Conservation (phyloP, 148 eudicot genomes). For the Polygonum maritimum region DNA sequence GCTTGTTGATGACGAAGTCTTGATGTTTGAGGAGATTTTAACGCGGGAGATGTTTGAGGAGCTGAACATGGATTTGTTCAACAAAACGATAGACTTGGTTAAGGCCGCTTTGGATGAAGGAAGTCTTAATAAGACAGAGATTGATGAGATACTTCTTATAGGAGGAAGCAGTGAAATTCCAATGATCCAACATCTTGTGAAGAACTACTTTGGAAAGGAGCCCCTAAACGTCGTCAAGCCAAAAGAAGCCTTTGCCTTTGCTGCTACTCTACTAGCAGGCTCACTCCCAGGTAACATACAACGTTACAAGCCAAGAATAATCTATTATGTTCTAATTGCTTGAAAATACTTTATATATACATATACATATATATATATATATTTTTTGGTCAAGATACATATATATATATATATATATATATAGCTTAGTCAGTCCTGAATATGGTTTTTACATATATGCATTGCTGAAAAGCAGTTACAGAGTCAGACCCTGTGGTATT, state of each 20-base stretch:
- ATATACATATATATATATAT: too few relatives aligned
- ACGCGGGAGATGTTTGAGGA: background rate
- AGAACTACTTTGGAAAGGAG: background rate
- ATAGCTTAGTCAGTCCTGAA: too few relatives aligned
- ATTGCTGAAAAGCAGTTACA: too few relatives aligned
- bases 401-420: too few relatives aligned
- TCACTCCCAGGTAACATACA: too few relatives aligned
- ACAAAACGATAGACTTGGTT: background rate
- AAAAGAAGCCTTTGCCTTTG: background rate
- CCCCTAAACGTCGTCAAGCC: background rate
- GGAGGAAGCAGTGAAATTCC: background rate
- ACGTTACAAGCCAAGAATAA: too few relatives aligned
- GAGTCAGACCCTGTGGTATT: too few relatives aligned
- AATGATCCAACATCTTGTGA: constrained; percentile 2
- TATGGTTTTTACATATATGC: too few relatives aligned
- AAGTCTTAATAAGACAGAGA: background rate
- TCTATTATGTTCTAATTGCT: too few relatives aligned
- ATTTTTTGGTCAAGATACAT: too few relatives aligned
- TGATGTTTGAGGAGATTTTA: background rate
- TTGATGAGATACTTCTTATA: background rate
- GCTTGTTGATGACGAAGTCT: too few relatives aligned
- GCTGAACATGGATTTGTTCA: constrained; percentile 8
- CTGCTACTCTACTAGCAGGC: background rate
- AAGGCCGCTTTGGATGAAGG: background rate
- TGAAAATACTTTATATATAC: too few relatives aligned